Base-by-base conservation (phyloP, 495 filamentous ascomycete genomes). In the Cercophora scortea region DNA sequence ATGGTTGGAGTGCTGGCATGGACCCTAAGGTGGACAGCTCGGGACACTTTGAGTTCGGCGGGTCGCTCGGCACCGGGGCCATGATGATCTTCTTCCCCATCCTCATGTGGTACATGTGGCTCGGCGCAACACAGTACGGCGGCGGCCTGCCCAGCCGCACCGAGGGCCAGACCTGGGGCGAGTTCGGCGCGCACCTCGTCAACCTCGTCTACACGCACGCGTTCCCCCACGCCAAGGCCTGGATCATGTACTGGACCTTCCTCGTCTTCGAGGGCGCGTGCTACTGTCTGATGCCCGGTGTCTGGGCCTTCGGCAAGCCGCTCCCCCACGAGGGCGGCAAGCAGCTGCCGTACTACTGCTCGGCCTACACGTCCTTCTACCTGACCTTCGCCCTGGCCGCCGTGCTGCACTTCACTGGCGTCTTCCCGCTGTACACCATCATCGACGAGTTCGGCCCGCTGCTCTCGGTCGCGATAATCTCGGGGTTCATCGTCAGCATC, bases 31-130 rank as follows among this genome's bases (percentile, higher is more conserved):
- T 96, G 54, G 89, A 96, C 70, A 75, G 81, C 63, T 89, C 85
- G 47, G 87, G 84, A 45, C 77, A 87, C 51, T 88, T 86, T 63
- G 93, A 98, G 62, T 96, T 98, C 61, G 89, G 90, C 52, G 93
- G 93, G 52, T 83, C 88, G 2, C 71, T 71, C 45, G 91, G 91
- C 50, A 83, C 89, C 19, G 66, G 73, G 17, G 73, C 82, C 49
- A 89, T 95, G 81, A 98, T 98, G 89, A 75, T 93, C 53, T 85
- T 83, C 44, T 98, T 96, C 69, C 93, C 93, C 11, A 36, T 86
- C 42, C 76, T 98, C 55, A 98, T 98, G 93, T 96, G 86, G 75
- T 96, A 95, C 74, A 92, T 98, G 89, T 98, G 92, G 92, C 85
- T 95, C 64, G 93, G 93, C 32, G 88, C 91, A 39, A 89, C 83